Evolutionary conservation across 1,284 basidiomycete species (phyloP), one percentile per base, ranked within the genome.

Genomic region (Tausonia pullulans): DNA sequence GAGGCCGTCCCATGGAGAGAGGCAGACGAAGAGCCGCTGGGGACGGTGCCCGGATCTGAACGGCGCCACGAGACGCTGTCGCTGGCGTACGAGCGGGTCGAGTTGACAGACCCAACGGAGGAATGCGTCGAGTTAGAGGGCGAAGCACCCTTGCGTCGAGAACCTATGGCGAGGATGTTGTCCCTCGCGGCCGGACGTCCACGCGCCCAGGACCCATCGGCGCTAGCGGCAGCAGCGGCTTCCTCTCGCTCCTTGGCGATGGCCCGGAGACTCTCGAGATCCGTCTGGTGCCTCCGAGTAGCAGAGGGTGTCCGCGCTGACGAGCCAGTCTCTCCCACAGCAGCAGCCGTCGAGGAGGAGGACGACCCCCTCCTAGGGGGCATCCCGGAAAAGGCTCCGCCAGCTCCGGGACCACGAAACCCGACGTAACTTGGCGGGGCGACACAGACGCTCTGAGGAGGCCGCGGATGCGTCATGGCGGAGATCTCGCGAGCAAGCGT

Each of bases 401-500:
- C 45, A 14, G 6, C 43, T 5, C 16, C 58, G 10, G 40, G 40
- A 46, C 40, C 46, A 3, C 2, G 16, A n/a, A 10, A 44, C 10
- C 46, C 14, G 9, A 39, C 8, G 55, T 65, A 65, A 0, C 41
- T 41, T 40, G 59, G 52, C 9, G 63, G 63, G 46, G 63, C 63
- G 10, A 61, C 16, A 43, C 63, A 65, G 53, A 65, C 62, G 55
- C 48, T 64, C 13, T 50, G 45, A 5, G 61, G 40, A 5, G 57
- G 58, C 27, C 54, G 52, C 13, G 63, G 49, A 16, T 49, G 39
- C 16, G 64, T 41, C 55, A 66, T 66, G 52, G 64, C 55, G 64
- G 60, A 62, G 56, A 94, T 82, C 76, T 93, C 88, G 67, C 90
- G 81, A 13, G 88, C 91, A 44, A 94, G 81, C 7, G 83, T 81